Conservation (phyloP, 2,329 filamentous ascomycete genomes). For the Ilyonectria robusta region DNA sequence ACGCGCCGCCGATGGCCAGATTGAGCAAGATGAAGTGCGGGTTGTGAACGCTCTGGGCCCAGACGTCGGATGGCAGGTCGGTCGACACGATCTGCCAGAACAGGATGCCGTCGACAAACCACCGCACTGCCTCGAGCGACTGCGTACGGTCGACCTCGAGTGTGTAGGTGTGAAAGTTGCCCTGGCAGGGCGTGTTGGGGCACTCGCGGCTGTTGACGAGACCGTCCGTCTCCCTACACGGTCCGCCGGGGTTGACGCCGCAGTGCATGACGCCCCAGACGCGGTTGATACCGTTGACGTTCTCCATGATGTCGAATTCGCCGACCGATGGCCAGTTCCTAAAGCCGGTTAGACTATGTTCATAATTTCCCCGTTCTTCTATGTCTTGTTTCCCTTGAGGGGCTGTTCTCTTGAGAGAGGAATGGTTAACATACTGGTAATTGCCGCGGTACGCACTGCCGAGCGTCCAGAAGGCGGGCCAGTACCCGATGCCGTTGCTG, state of each 20-base stretch:
- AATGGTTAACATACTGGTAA: constrained; percentile 39
- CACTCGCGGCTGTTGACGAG: constrained; percentile 16
- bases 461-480: constrained; percentile 64
- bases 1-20: constrained; percentile 57
- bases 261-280: constrained; percentile 60
- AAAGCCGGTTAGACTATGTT: not conserved
- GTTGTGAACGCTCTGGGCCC: constrained; percentile 20
- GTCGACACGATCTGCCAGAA: constrained; percentile 39
- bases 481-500: constrained; percentile 40
- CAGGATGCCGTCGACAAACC: constrained; percentile 52
- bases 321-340: constrained; percentile 58
- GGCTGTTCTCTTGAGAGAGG: not conserved
- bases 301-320: constrained; percentile 63
- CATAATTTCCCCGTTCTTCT: no score
- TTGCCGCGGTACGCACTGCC: constrained; percentile 56
- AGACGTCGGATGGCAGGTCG: constrained; percentile 17
- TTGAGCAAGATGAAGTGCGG: constrained; percentile 56
- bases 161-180: constrained; percentile 52
- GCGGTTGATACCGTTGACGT: constrained; percentile 54
- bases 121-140: constrained; percentile 51
- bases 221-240: constrained; percentile 55
- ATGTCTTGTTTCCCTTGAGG: not conserved
- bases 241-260: constrained; percentile 55
- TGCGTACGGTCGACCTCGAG: constrained; percentile 53
- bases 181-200: constrained; percentile 30